These are phyloP conservation scores for Fusarium xyrophilum DNA, from an alignment of 2,329 filamentous ascomycete species.

Conservation along the genomic window DNA sequence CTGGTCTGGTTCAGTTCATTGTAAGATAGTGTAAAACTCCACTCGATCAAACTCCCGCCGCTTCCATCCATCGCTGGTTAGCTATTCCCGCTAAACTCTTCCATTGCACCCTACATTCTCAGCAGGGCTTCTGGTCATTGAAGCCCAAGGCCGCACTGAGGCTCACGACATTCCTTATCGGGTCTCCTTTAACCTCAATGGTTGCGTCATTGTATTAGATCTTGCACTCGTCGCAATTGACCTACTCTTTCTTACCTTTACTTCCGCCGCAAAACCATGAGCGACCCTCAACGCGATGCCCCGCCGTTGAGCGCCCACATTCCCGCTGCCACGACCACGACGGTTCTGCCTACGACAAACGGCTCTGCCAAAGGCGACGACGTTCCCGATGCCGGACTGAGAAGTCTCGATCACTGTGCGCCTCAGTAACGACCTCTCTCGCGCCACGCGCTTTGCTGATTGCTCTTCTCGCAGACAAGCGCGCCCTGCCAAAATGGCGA, in stretches of 20 bases:
- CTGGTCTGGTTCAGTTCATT: conserved; percentile 1
- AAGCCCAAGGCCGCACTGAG: conserved; percentile 9
- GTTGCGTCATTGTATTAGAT: conserved; percentile 24
- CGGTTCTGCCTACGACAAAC: conserved; percentile 12
- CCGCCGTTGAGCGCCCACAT: conserved; percentile 36
- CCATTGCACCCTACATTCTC: conserved; percentile 14
- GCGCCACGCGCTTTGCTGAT: conserved; percentile 16
- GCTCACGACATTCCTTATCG: conserved; percentile 15
- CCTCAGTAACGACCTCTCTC: neutral
- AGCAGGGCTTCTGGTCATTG: conserved; percentile 15
- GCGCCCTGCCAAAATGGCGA: conserved; percentile 85
- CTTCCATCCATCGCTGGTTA: neutral
- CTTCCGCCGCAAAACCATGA: conserved; percentile 40
- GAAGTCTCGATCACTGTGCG: conserved; percentile 78
- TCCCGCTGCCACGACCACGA: conserved; percentile 25
- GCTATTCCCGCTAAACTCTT: conserved; percentile 11
- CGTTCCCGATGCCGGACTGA: conserved; percentile 74
- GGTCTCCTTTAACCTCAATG: conserved; percentile 19
- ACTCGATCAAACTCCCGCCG: conserved; percentile 23
- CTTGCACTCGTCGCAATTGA: conserved; percentile 35
- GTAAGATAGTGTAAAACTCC: conserved; percentile 21
- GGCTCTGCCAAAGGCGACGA: conserved; percentile 36
- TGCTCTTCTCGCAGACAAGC: conserved; percentile 67
- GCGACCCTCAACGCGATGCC: conserved; percentile 45
- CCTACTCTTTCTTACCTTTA: conserved; percentile 10